Conservation (phyloP, 2,329 filamentous ascomycete species). For the Plectosphaerella cucumerina region DNA sequence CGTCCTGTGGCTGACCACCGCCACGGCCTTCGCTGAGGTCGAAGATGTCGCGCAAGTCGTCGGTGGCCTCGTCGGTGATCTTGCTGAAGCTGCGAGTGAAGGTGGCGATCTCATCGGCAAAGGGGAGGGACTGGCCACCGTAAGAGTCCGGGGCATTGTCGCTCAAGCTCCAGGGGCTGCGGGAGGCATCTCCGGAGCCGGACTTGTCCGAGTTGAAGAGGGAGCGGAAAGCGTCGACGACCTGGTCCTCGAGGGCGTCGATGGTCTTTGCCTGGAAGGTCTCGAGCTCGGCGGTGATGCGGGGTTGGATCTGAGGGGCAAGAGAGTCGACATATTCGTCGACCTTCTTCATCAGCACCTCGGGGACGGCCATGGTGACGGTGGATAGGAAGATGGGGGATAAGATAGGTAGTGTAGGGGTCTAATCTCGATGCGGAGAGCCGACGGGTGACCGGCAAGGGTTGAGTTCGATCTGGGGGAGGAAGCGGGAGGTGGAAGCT, state of each 20-base stretch:
- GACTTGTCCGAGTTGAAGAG: slow-evolving; percentile 33
- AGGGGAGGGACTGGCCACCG: slow-evolving; percentile 35
- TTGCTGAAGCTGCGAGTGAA: slow-evolving; percentile 34
- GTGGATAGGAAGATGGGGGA: not conserved
- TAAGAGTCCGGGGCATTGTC: slow-evolving; percentile 34
- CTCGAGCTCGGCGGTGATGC: slow-evolving; percentile 39
- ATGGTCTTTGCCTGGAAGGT: slow-evolving; percentile 39
- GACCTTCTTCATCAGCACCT: slow-evolving; percentile 37
- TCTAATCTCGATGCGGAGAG: no score
- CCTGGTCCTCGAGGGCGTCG: slow-evolving; percentile 38
- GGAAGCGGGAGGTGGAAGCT: no score
- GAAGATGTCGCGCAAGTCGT: slow-evolving; percentile 40
- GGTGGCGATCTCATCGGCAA: slow-evolving; percentile 39
- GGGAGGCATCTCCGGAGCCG: slow-evolving; percentile 10
- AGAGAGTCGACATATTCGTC: slow-evolving; percentile 44
- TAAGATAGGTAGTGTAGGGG: no score
- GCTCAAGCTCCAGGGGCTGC: slow-evolving; percentile 22
- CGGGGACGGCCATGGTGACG: slow-evolving; percentile 31
- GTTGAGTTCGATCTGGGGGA: no score
- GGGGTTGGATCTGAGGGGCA: slow-evolving; percentile 40
- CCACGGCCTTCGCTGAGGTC: slow-evolving; percentile 32
- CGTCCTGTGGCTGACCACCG: slow-evolving; percentile 6
- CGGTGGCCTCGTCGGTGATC: slow-evolving; percentile 34
- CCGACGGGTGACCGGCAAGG: no score
- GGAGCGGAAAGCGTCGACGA: slow-evolving; percentile 38